Evolutionary conservation across 352 stramenopile species (phyloP), one percentile per base, ranked within the genome.

Genomic region (Peronosclerospora sorghi): DNA sequence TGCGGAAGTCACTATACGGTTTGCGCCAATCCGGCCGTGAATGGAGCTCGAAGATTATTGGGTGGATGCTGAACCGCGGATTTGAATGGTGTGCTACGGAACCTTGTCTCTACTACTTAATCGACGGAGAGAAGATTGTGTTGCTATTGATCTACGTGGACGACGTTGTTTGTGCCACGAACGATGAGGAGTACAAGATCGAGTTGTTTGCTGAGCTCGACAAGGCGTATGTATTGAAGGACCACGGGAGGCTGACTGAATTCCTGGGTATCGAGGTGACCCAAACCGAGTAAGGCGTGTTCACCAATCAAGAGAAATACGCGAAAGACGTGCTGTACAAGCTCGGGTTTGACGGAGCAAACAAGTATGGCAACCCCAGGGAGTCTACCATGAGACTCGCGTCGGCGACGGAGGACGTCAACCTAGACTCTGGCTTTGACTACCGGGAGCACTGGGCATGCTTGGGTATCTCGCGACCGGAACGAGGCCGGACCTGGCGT

Each of bases 381-480:
- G 48, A 56, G 17, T 41, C 35, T 6, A 49, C 7, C 29, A 56
- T n/a, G 27, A 32, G 45, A 27, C 15, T 41, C 26, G 21, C 23
- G 6, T 20, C 26, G 17, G 27, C 13, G 44, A 55, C 8, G 7
- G 49, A n/a, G 10, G 15, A 8, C 54, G 19, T 23, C 26, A 10
- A 7, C 5, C 17, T 20, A 32, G 14, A 1, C 43, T 37, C 26
- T 30, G 1, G 4, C 45, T 40, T 29, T 36, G 5, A 17, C 12
- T 66, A 61, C 35, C 27, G 52, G 37, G 47, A 10, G 21, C 40
- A 0, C 24, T 64, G 5, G 51, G 44, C 9, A 51, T 45, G 44
- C 38, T 59, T 5, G 54, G 65, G 55, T 65, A 63, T 18, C 30
- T 65, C 12, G 39, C 46, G 0, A 63, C 56, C 10, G 45, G 45